Evolutionary conservation across 352 stramenopile species (phyloP), one percentile per base, ranked within the genome.

Genomic region (Phytophthora multivora): DNA sequence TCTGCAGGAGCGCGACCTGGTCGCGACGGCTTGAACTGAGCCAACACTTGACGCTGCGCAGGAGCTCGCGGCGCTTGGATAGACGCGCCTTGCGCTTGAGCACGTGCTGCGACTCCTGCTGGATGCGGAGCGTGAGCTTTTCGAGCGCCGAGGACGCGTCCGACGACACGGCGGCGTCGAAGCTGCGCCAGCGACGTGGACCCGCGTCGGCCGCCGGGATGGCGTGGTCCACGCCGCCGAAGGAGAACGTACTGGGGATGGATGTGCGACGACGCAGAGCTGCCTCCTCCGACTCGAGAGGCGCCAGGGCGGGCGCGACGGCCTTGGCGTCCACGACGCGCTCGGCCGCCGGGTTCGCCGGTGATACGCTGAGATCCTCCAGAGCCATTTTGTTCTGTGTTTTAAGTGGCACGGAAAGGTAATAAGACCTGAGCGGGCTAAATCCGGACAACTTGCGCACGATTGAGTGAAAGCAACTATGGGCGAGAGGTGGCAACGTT

Each of bases 161-260:
- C n/a, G 47, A 46, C 23, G 63, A 67, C 2, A 46, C 31, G 15
- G 56, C 62, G 1, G 68, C 63, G 69, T 88, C 77, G 52, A 90
- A 90, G 62, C 74, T 86, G 48, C 79, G 80, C 75, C 77, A 88
- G 8, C 80, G 78, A 5, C 80, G 79, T 63, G 84, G 79, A n/a
- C 69, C 54, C 11, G 54, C 43, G 5, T 56, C 35, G 3, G 48
- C 25, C 2, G 54, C 39, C 21, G 73, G 61, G 11, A 69, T 54
- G 6, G 55, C 48, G 40, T 63, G 66, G 28, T 74, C 61, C 15
- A 71, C 51, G 12, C 58, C 70, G 18, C 63, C 71, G 51, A 70
- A 83, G 9, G 73, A 73, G 56, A 89, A 90, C 6, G 75, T 82
- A 49, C 78, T 73, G 30, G 83, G 83, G 51, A 91, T 88, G 35